These are phyloP conservation scores for Leishmania mexicana DNA, from an alignment of 208 protist genomes.

Conservation along the genomic window DNA sequence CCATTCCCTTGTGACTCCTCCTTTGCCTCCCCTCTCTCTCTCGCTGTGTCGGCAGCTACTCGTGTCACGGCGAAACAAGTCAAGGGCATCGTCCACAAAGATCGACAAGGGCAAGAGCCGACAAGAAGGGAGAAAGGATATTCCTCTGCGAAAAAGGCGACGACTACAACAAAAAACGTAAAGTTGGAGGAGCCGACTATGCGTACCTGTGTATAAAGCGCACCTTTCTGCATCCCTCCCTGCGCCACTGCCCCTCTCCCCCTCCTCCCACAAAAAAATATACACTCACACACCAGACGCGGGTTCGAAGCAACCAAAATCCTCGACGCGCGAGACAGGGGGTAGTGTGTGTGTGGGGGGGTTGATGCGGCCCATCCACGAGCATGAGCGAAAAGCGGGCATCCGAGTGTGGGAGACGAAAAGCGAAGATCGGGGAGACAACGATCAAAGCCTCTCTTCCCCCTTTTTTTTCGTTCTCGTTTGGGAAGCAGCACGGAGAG, in stretches of 20 bases:
- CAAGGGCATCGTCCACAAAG: not conserved
- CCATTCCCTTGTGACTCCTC: not conserved
- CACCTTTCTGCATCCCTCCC: not conserved
- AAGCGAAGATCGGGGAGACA: not conserved
- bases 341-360: too few species aligned
- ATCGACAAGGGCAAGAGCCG: not conserved
- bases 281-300: not conserved
- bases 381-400: not conserved
- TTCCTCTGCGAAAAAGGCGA: not conserved
- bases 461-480: not conserved
- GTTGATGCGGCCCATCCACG: not conserved
- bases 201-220: not conserved
- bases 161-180: not conserved
- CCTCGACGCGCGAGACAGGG: not conserved
- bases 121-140: not conserved
- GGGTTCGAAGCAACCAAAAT: not conserved
- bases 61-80: not conserved
- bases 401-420: not conserved
- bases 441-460: not conserved
- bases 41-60: not conserved
- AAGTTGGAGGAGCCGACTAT: not conserved
- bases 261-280: not conserved
- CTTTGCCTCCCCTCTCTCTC: not conserved
- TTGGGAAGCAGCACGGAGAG: not conserved
- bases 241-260: not conserved